These are phyloP conservation scores for Aspergillus aculeatinus DNA, from an alignment of 2,329 filamentous ascomycete genomes.

Conservation along the genomic window DNA sequence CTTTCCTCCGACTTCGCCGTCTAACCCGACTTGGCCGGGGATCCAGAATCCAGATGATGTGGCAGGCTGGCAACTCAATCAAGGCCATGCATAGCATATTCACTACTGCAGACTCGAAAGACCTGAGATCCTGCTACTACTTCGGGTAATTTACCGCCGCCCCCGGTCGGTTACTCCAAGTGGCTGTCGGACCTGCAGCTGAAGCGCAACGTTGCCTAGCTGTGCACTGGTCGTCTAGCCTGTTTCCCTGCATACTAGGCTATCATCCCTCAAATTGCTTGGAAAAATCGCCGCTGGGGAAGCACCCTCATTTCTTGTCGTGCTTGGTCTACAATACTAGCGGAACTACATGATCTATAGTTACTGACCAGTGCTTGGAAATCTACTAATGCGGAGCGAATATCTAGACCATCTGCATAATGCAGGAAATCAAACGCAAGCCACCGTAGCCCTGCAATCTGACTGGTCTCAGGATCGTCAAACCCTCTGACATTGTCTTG, in stretches of 20 bases:
- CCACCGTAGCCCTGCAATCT: too few relatives aligned
- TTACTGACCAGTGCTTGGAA: too few relatives aligned
- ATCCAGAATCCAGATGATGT: too few relatives aligned
- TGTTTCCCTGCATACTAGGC: not conserved
- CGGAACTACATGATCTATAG: too few relatives aligned
- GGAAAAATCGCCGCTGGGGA: not conserved
- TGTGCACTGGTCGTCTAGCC: not conserved
- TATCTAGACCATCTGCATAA: too few relatives aligned
- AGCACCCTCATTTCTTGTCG: not conserved
- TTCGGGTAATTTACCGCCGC: not conserved
- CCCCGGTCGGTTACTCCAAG: not conserved
- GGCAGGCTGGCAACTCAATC: not conserved
- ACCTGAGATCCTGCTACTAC: too few relatives aligned
- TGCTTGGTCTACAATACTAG: not conserved
- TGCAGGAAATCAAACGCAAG: too few relatives aligned
- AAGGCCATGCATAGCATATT: too few relatives aligned
- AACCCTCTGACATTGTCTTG: too few relatives aligned
- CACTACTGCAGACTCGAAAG: too few relatives aligned
- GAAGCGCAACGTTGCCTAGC: not conserved
- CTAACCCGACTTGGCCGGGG: not conserved
- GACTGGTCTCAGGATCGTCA: too few relatives aligned
- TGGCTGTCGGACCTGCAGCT: slow-evolving; percentile 4
- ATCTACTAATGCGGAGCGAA: too few relatives aligned
- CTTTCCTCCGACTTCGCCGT: not conserved
- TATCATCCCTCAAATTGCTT: not conserved